Conservation (phyloP, 495 filamentous ascomycete genomes). For the Aspergillus cristatus region DNA sequence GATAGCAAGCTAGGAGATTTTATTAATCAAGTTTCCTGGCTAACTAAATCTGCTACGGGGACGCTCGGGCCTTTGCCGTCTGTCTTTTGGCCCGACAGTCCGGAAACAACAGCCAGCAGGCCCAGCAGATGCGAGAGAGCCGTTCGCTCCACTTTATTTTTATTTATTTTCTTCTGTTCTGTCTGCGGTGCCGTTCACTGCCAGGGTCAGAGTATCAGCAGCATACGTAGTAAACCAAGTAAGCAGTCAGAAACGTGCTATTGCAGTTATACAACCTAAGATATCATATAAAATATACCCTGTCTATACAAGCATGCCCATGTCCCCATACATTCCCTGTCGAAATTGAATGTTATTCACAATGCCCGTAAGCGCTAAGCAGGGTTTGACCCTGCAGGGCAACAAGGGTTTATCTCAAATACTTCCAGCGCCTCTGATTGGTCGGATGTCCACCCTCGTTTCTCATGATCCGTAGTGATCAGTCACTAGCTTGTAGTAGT, state of each 20-base stretch:
- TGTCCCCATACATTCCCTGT: constrained; percentile 1
- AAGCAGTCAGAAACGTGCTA: neutral
- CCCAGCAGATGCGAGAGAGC: constrained; percentile 28
- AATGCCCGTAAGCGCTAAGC: constrained; percentile 17
- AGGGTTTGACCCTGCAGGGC: constrained; percentile 21
- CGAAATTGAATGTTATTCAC: constrained; percentile 3
- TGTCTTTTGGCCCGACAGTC: constrained; percentile 31
- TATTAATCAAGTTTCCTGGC: too few relatives aligned
- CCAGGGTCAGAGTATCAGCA: too few relatives aligned
- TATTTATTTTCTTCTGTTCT: too few relatives aligned
- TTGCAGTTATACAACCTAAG: neutral
- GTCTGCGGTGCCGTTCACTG: too few relatives aligned
- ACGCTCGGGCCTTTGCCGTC: constrained; percentile 18
- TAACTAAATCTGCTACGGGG: too few relatives aligned
- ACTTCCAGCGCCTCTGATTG: constrained; percentile 26
- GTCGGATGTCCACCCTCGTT: constrained; percentile 1
- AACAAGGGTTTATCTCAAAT: constrained; percentile 37
- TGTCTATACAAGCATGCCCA: too few relatives aligned
- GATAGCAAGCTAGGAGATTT: too few relatives aligned
- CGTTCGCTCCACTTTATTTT: constrained; percentile 29
- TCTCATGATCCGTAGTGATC: neutral
- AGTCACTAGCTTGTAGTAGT: too few relatives aligned
- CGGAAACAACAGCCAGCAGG: too few relatives aligned
- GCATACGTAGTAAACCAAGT: constrained; percentile 1
- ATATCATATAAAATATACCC: too few relatives aligned